Conservation (phyloP, 164 flowering plant genomes). For the Kalanchoe fedtschenkoi region DNA sequence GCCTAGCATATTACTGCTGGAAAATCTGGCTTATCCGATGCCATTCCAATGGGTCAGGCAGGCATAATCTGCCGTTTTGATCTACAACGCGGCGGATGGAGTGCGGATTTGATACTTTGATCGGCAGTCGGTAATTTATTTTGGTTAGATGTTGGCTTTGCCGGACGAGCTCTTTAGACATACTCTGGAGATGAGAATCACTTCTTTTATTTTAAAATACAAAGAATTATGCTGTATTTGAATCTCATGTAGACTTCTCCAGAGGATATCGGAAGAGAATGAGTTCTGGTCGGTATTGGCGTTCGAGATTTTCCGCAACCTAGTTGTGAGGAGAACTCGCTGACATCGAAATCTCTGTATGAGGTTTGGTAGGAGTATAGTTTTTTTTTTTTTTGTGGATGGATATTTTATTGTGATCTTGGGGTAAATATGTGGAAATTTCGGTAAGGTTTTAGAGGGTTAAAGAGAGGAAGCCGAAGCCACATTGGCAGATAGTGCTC, state of each 20-base stretch:
- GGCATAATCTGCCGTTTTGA: too few species aligned
- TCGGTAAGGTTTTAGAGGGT: slow-evolving; percentile 50
- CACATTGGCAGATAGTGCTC: slow-evolving; percentile 43
- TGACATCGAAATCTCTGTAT: slow-evolving; percentile 23
- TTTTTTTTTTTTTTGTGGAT: neutral
- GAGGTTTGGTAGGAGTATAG: slow-evolving; percentile 22
- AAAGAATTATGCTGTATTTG: slow-evolving; percentile 53
- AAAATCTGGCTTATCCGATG: too few species aligned
- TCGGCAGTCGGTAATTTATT: neutral
- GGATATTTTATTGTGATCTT: too few species aligned
- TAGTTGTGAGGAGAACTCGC: neutral
- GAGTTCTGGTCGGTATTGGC: slow-evolving; percentile 31
- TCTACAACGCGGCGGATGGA: too few species aligned
- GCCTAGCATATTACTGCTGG: too few species aligned
- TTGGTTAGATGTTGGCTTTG: slow-evolving; percentile 6
- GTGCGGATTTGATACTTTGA: too few species aligned
- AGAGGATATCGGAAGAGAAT: slow-evolving; percentile 37
- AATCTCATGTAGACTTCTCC: slow-evolving; percentile 40
- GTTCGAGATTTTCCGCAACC: slow-evolving; percentile 9
- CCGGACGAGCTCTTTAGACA: slow-evolving; percentile 67
- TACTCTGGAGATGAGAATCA: slow-evolving; percentile 40
- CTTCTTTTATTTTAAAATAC: slow-evolving; percentile 16
- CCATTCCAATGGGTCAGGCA: too few species aligned
- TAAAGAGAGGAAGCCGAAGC: slow-evolving; percentile 34
- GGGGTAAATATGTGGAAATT: too few species aligned